A percentile compares a stretch with the other conserved stretches of the same genome.
phyloP scores from a whole-genome alignment of 2,329 filamentous ascomycete species.

The Venturiaceae sp. region DNA sequence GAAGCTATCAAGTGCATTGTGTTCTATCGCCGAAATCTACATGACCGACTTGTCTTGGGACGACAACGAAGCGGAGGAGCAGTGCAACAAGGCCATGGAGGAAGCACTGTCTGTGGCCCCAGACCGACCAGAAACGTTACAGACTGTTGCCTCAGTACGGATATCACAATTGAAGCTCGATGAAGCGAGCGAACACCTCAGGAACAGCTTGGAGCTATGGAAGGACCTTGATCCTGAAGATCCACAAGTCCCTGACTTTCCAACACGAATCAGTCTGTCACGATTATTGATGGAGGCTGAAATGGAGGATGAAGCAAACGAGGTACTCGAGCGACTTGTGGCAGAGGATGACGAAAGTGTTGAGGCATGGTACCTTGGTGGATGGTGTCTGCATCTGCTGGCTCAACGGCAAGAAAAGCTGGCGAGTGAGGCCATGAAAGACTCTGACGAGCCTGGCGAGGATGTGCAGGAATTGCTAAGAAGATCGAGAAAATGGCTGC shows the following conservation, averaged over 20 bases:
- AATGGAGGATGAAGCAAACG: constrained; percentile 74
- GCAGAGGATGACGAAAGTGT: constrained; percentile 88
- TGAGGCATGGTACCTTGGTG: constrained; percentile 93
- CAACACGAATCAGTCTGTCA: constrained; percentile 72
- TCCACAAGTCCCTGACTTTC: constrained; percentile 70
- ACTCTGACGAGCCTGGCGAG: constrained; percentile 19
- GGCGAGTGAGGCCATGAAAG: constrained; percentile 14
- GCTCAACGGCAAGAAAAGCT: constrained; percentile 54
- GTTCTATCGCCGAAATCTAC: constrained; percentile 90
- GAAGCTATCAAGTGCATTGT: constrained; percentile 84
- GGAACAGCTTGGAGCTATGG: constrained; percentile 75
- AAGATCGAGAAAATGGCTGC: constrained; percentile 74
- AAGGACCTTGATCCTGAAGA: constrained; percentile 65
- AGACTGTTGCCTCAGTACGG: constrained; percentile 86
- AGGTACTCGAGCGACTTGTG: constrained; percentile 75
- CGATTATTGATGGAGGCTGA: constrained; percentile 83
- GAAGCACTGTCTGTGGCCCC: constrained; percentile 83
- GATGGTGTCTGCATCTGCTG: constrained; percentile 79
- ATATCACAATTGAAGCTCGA: constrained; percentile 75
- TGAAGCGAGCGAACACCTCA: constrained; percentile 72
- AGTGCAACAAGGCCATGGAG: constrained; percentile 81
- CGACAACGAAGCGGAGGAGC: constrained; percentile 76
- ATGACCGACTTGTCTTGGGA: constrained; percentile 97
- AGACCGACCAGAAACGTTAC: constrained; percentile 76
- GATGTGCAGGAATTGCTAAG: constrained; percentile 49